Evolutionary conservation across 1,139 yeast species (phyloP), one percentile per base, ranked within the genome.

Genomic region (Pichia sp.): DNA sequence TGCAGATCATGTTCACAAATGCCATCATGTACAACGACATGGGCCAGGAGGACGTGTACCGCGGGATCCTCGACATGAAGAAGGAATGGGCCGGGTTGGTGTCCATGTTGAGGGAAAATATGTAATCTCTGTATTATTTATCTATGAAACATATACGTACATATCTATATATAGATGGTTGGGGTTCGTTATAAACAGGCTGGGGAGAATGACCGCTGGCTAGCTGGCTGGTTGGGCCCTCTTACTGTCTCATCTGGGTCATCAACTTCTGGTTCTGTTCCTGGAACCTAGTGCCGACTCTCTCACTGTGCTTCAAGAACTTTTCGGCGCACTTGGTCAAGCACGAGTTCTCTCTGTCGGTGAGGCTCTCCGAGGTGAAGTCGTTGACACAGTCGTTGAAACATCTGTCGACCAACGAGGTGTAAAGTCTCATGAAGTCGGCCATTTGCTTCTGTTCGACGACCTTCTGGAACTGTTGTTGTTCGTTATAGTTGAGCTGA

Each of bases 361-460:
- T 85, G 71, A 93, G 81, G 69, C 84, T 83, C 70, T 87, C 85
- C 49, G 97, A 90, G 57, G 99, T 93, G 83, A 93, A 92, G 72
- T 93, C 99, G 71, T 92, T 92, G 71, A 93, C 97, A 77, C 99
- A 93, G 76, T 93, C 98, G 58, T 84, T 84, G 77, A 93, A 93
- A 78, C 99, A 93, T 78, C 96, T 86, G 73, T 95, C 93, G 56
- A 93, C 98, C 67, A 93, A 82, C 71, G 87, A 87, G 61, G 98
- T 91, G 81, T 93, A 93, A 53, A 85, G 77, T 72, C 95, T 85
- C 98, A 92, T 92, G 84, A 92, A 93, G 73, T 93, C 99, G 75
- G 89, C 89, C 97, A 93, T 91, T 76, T 93, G 99, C 81, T 93
- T 93, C 72, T 89, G 93, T 76, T 92, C 98, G 64, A 92, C 96